Conservation (phyloP, 805 yeast genomes). For the Lipomyces yamanashiensis region DNA sequence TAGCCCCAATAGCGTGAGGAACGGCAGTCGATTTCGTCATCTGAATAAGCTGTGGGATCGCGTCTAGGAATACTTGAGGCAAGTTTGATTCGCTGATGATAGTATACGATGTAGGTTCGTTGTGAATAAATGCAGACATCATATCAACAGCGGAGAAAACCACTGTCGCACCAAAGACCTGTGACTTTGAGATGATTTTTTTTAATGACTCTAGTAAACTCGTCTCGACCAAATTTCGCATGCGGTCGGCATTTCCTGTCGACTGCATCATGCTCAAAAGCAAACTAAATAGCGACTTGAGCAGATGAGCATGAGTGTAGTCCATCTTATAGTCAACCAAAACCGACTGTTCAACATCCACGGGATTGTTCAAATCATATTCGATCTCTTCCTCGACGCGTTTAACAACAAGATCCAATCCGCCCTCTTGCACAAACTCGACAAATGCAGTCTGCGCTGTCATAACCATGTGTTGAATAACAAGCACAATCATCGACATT, state of each 20-base stretch:
- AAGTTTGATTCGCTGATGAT: constrained; percentile 78
- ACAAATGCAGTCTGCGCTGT: constrained; percentile 53
- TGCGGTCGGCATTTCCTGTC: constrained; percentile 76
- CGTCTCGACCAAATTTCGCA: constrained; percentile 85
- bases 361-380: constrained; percentile 17
- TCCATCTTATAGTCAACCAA: constrained; percentile 41
- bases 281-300: constrained; percentile 66
- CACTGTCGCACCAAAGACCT: constrained; percentile 68
- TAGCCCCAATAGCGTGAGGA: constrained; percentile 80
- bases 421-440: constrained; percentile 68
- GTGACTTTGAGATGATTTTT: constrained; percentile 59
- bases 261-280: constrained; percentile 65
- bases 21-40: constrained; percentile 58
- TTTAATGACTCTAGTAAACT: constrained; percentile 68
- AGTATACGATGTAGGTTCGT: constrained; percentile 87
- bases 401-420: constrained; percentile 65
- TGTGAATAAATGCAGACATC: constrained; percentile 73
- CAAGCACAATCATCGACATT: constrained; percentile 65
- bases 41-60: constrained; percentile 61
- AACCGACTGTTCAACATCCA: constrained; percentile 24
- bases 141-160: constrained; percentile 65
- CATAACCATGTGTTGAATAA: constrained; percentile 52
- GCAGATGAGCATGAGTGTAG: constrained; percentile 47
- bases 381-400: constrained; percentile 67
- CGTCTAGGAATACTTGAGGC: constrained; percentile 64